Evolutionary conservation across 768 basidiomycete genomes (phyloP), one percentile per base, ranked within the genome.

Genomic region (Crassisporium funariophilum): DNA sequence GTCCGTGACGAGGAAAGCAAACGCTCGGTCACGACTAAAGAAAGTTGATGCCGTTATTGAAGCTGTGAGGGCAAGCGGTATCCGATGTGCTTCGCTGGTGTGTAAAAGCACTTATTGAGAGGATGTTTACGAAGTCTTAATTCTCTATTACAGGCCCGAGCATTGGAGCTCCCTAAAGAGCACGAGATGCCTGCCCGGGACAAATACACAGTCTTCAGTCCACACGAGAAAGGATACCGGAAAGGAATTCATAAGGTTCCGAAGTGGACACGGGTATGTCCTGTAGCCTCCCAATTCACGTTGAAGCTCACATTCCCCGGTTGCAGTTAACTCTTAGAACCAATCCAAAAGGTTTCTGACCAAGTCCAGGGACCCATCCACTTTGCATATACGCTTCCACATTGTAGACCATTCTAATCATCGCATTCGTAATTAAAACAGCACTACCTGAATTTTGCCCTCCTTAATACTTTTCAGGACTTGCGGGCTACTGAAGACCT

Each of bases 171-270:
- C 22, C 97, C 97, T 40, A 95, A 90, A 62, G 93, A 98, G 63
- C 76, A 86, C 53, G 92, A 97, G 68, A 98, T 98, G 97, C 77
- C 72, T 9, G 72, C 95, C 1, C 82, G 77, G 59, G 95, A 98
- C 74, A 99, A 99, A 68, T 99, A 98, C 72, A 97, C 95, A 3
- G 82, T 88, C 15, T 98, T 94, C 69, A 82, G 79, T 29, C 74
- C 80, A 4, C 82, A 79, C 31, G 71, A 73, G 1, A 74, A 67
- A 47, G 88, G 90, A 5, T 99, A 95, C 67, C 75, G 95, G 35
- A 98, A 98, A 60, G 89, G 91, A 19, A 92, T 97, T 39, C 95
- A 98, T 71, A 95, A 95, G 61, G 89, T 95, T 20, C 95, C 95
- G n/a, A 95, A 97, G 62, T 98, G 87, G 83, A 97, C 95, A 40